These are phyloP conservation scores for Rhizopogon vesiculosus DNA, from an alignment of 768 basidiomycete genomes.

Conservation along the genomic window DNA sequence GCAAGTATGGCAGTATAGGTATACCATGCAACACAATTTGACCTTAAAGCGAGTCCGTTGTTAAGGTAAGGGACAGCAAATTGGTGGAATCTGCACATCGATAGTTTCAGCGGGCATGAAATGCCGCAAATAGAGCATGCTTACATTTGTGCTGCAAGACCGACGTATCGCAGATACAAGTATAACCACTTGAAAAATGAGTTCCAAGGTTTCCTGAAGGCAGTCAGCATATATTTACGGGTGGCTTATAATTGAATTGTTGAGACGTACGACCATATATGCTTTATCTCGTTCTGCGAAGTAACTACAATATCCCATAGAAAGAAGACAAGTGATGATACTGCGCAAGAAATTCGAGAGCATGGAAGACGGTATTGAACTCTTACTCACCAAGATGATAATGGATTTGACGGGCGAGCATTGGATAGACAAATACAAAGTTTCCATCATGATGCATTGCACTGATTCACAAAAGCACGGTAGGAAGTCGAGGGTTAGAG, in stretches of 20 bases:
- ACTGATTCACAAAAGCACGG: neutral
- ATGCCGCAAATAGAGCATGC: neutral
- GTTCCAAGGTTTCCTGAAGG: slow-evolving; percentile 12
- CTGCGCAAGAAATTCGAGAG: slow-evolving; percentile 7
- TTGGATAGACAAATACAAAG: neutral
- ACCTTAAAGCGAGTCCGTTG: slow-evolving; percentile 7
- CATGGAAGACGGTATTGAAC: neutral
- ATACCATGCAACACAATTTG: slow-evolving; percentile 14
- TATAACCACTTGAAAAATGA: slow-evolving; percentile 15
- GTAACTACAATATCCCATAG: slow-evolving; percentile 24
- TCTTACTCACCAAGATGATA: neutral
- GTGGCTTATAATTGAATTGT: neutral
- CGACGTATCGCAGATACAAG: slow-evolving; percentile 4
- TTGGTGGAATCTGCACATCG: neutral
- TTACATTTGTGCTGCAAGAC: slow-evolving; percentile 2
- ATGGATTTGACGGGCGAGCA: neutral
- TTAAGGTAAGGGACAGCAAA: slow-evolving; percentile 6
- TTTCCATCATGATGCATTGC: neutral
- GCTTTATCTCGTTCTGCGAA: slow-evolving; percentile 19
- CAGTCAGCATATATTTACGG: neutral
- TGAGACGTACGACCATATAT: slow-evolving; percentile 26
- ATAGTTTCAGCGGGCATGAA: neutral
- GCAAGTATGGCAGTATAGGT: slow-evolving; percentile 11
- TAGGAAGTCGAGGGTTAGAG: neutral
- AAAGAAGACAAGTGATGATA: slow-evolving; percentile 20